A percentile compares a stretch with the other conserved stretches of the same genome.
phyloP scores from a whole-genome alignment of 345 rosid species.

The Salix caprea region DNA sequence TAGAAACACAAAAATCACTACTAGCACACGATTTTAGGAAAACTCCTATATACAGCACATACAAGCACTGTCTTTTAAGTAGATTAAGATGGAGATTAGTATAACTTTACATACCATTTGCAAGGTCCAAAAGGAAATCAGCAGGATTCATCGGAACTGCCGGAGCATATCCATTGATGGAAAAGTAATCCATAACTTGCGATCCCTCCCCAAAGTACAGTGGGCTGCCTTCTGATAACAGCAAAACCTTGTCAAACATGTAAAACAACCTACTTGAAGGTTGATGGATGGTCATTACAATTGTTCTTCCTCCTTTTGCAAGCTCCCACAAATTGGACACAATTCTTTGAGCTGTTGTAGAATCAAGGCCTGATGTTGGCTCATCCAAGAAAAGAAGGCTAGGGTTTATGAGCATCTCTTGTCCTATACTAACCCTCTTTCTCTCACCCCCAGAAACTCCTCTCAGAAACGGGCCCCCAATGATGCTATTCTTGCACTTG shows the following conservation, averaged over 20 bases:
- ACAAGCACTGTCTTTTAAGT: not conserved
- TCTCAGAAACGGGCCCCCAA: constrained; percentile 36
- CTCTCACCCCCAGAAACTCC: constrained; percentile 63
- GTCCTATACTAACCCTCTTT: constrained; percentile 55
- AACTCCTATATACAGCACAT: not conserved
- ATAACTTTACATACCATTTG: constrained; percentile 34
- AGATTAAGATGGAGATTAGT: not conserved
- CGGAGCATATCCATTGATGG: constrained; percentile 36
- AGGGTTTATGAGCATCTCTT: constrained; percentile 55
- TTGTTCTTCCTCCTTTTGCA: constrained; percentile 42
- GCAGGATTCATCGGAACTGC: constrained; percentile 52
- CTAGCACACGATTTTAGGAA: not conserved
- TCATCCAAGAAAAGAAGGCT: constrained; percentile 52
- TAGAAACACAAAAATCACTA: not conserved
- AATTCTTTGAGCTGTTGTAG: constrained; percentile 54
- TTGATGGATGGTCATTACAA: constrained; percentile 56
- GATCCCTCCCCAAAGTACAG: constrained; percentile 46
- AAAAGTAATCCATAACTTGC: constrained; percentile 48
- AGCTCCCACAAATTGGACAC: constrained; percentile 40
- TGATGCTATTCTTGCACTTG: constrained; percentile 38
- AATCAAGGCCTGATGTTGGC: constrained; percentile 58
- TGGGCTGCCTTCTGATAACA: constrained; percentile 47
- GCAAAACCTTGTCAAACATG: constrained; percentile 53
- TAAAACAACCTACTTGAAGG: constrained; percentile 57
- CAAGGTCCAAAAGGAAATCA: constrained; percentile 51